A percentile compares a stretch with the other conserved stretches of the same genome.
Evolutionary conservation across 2,329 filamentous ascomycete genomes (phyloP).

Genomic region (Paraphaeosphaeria sporulosa): DNA sequence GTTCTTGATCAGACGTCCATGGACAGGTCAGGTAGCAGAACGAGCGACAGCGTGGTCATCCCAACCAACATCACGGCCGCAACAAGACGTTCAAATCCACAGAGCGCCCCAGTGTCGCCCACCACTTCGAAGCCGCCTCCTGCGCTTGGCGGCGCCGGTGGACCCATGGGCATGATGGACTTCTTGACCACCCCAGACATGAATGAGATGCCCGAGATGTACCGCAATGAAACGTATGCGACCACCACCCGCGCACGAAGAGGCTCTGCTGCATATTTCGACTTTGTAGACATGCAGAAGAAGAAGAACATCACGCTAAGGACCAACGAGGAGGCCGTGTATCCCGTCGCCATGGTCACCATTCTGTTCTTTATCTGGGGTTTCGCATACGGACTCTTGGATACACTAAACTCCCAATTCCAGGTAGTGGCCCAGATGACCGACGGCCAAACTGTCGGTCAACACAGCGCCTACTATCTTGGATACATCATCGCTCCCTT

Average conservation of each 20-base stretch:
- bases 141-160: slow-evolving; percentile 30
- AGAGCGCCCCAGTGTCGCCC: slow-evolving; percentile 33
- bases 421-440: slow-evolving; percentile 69
- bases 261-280: slow-evolving; percentile 67
- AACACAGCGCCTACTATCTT: slow-evolving; percentile 75
- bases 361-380: slow-evolving; percentile 90
- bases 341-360: slow-evolving; percentile 77
- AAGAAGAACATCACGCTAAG: slow-evolving; percentile 76
- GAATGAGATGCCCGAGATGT: slow-evolving; percentile 41
- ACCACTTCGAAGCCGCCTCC: slow-evolving; percentile 29
- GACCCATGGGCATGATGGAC: slow-evolving; percentile 58
- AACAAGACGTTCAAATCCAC: slow-evolving; percentile 27
- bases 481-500: slow-evolving; percentile 75
- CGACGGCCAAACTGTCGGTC: slow-evolving; percentile 68
- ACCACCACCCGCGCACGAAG: slow-evolving; percentile 29
- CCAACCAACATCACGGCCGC: slow-evolving; percentile 35
- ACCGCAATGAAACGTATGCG: slow-evolving; percentile 46
- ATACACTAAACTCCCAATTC: slow-evolving; percentile 78
- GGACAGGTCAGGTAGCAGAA: slow-evolving; percentile 36
- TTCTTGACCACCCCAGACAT: slow-evolving; percentile 61
- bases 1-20: slow-evolving; percentile 57
- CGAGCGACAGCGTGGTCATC: slow-evolving; percentile 38
- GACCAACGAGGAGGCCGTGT: slow-evolving; percentile 69
- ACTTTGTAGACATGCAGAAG: slow-evolving; percentile 73
- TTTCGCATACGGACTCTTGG: slow-evolving; percentile 85